Conservation (phyloP, 768 basidiomycete genomes). For the Lentinula sp. region DNA sequence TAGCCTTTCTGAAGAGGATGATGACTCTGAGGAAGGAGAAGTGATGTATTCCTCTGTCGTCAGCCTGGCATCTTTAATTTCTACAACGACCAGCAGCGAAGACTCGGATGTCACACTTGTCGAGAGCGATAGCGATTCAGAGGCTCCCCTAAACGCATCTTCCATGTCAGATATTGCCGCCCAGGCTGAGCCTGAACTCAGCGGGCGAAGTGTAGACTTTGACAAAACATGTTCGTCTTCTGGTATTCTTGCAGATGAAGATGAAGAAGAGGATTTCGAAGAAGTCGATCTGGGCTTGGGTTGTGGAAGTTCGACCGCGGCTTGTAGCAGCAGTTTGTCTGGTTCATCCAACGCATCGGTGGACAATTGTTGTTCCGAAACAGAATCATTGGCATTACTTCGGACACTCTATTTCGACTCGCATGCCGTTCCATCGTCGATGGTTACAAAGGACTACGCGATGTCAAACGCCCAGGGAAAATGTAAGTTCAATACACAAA, state of each 20-base stretch:
- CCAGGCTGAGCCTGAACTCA: background rate
- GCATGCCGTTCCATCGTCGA: background rate
- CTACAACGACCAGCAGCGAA: constrained; percentile 28
- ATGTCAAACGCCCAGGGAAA: background rate
- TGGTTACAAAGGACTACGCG: background rate
- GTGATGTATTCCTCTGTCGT: constrained; percentile 19
- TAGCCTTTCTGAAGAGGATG: constrained; percentile 5
- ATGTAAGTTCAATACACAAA: background rate
- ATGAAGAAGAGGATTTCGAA: background rate
- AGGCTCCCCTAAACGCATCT: constrained; percentile 2
- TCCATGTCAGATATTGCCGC: background rate
- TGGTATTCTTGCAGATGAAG: background rate
- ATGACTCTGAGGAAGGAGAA: constrained; percentile 19
- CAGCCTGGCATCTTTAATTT: constrained; percentile 24
- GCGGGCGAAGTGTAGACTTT: background rate
- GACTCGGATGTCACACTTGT: constrained; percentile 57
- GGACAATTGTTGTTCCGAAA: background rate
- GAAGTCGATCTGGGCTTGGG: background rate
- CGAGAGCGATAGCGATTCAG: constrained; percentile 38
- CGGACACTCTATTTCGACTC: background rate
- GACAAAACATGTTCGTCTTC: background rate
- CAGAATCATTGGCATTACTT: background rate
- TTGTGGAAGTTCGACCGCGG: background rate
- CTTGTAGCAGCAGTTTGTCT: background rate
- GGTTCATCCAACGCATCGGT: background rate